Evolutionary conservation across 2,329 filamentous ascomycete species (phyloP), one percentile per base, ranked within the genome.

Genomic region (Ustilaginoidea virens): DNA sequence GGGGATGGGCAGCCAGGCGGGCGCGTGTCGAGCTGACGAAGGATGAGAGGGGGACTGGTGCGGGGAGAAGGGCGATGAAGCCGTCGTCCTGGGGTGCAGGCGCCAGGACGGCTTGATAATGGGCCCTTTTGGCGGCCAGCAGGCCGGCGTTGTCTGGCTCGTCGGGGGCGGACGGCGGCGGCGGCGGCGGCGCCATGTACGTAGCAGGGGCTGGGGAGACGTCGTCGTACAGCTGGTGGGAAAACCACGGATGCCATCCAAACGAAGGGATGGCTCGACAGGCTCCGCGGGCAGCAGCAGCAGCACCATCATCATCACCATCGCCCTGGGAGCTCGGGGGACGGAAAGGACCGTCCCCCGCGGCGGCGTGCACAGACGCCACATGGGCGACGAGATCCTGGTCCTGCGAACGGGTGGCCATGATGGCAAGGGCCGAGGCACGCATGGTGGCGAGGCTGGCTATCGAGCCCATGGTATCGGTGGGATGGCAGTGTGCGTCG

Each of bases 181-280:
- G 63, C 0, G 56, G 60, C 18, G 49, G 45, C 26, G 43, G 41
- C 17, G 46, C 17, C n/a, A n/a, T n/a, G n/a, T n/a, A n/a, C n/a
- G n/a, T n/a, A n/a, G n/a, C n/a, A n/a, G n/a, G n/a, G n/a, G n/a
- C n/a, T n/a, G n/a, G n/a, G 21, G 45, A 46, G 13, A 46, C 49
- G 47, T 81, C 72, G 42, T 75, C 66, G 44, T 74, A 82, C 42
- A 90, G 63, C 38, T 81, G 74, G 48, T 87, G 63, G 1, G 80
- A 78, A 50, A 86, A 87, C 81, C 81, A 90, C 1, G 81, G 81
- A 47, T 90, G 81, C 79, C 80, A 86, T 13, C 81, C 81, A 52
- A 86, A 87, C n/a, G 74, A 72, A 0, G 81, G 78, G 4, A 87
- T 42, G 29, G 62, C 41, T 14, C 31, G 35, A 33, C 36, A 39